A percentile compares a stretch with the other conserved stretches of the same genome.
Conservation (phyloP, 148 eudicot species). For the Chenopodium formosanum region DNA sequence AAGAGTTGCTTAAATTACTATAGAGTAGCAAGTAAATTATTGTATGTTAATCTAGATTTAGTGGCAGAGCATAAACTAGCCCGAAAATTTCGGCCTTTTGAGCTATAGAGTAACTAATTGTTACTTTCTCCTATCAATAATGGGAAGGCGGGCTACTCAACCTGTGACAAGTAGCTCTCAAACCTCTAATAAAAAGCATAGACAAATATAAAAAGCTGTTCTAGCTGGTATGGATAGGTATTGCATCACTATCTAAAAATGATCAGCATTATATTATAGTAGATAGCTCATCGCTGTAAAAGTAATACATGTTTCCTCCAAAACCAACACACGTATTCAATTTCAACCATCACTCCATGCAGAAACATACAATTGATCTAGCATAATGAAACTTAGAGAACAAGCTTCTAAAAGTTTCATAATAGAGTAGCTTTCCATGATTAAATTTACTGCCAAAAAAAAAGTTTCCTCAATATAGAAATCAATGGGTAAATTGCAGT, state of each 20-base stretch:
- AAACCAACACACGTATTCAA: conserved; percentile 1
- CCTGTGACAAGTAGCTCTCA: conserved; percentile 21
- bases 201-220: conserved; percentile 14
- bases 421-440: not conserved
- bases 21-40: conserved; percentile 20
- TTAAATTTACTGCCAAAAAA: not conserved
- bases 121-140: conserved; percentile 22
- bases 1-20: conserved; percentile 12
- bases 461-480: not conserved
- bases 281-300: conserved; percentile 16
- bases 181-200: not conserved
- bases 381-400: not conserved
- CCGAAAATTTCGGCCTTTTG: conserved; percentile 32
- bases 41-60: conserved; percentile 15
- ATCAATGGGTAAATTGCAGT: not conserved
- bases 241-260: not conserved
- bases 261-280: not conserved
- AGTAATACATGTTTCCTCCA: conserved; percentile 22
- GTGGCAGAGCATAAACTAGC: conserved; percentile 20
- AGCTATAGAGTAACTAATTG: conserved; percentile 11
- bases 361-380: not conserved
- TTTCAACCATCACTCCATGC: not conserved
- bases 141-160: conserved; percentile 18
- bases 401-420: conserved; percentile 11
- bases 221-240: conserved; percentile 14